A percentile compares a stretch with the other conserved stretches of the same genome.
Conservation (phyloP, 129 eudicot genomes). For the Ambrosia trifida region DNA sequence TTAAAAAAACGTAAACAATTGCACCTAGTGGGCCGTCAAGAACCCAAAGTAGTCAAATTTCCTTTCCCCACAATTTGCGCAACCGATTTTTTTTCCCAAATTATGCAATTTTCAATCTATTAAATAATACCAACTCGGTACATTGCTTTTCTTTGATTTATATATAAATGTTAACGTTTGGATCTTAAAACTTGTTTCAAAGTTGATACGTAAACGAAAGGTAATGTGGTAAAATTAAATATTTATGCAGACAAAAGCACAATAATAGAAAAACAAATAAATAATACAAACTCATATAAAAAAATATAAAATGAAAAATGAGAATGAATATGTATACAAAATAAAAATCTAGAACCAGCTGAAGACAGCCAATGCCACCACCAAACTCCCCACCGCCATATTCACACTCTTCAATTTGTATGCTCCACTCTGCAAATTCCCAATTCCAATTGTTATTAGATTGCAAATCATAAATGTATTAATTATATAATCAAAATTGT, state of each 20-base stretch:
- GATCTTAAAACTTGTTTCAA: neutral
- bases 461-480: too few species aligned
- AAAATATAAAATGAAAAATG: slow-evolving; percentile 23
- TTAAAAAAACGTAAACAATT: too few species aligned
- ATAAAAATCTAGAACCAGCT: slow-evolving; percentile 41
- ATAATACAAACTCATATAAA: slow-evolving; percentile 28
- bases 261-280: slow-evolving; percentile 6
- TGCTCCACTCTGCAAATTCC: slow-evolving; percentile 73
- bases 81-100: neutral
- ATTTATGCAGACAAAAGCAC: neutral
- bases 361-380: slow-evolving; percentile 61
- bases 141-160: slow-evolving; percentile 4
- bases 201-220: neutral
- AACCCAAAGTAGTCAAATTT: neutral
- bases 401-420: slow-evolving; percentile 51
- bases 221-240: neutral
- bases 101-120: neutral
- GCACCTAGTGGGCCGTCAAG: neutral
- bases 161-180: neutral
- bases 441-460: slow-evolving; percentile 3
- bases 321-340: neutral
- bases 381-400: slow-evolving; percentile 63
- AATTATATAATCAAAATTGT: neutral
- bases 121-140: neutral
- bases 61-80: neutral